These are phyloP conservation scores for Calonectria ilicicola DNA, from an alignment of 2,329 filamentous ascomycete genomes.

Conservation along the genomic window DNA sequence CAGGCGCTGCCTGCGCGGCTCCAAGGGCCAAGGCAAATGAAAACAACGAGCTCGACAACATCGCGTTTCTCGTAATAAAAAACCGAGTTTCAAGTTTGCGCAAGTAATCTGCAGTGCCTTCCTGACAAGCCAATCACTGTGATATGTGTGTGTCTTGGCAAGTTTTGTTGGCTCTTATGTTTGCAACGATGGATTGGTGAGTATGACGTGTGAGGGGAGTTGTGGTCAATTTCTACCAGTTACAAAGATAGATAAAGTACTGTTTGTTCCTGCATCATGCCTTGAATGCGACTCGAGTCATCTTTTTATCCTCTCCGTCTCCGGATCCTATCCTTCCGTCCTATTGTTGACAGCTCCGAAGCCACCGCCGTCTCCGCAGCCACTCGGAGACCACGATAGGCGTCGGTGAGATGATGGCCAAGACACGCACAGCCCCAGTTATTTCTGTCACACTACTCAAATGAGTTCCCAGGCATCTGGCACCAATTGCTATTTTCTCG, in stretches of 20 bases:
- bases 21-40: constrained; percentile 12
- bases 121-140: neutral
- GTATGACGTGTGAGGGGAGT: neutral
- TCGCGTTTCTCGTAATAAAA: neutral
- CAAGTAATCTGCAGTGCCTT: neutral
- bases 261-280: neutral
- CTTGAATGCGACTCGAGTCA: neutral
- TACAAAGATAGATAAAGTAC: neutral
- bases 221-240: neutral
- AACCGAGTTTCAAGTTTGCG: neutral
- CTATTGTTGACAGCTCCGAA: neutral
- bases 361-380: constrained; percentile 16
- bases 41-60: constrained; percentile 1
- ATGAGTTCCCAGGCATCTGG: neutral
- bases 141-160: neutral
- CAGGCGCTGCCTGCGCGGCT: constrained; percentile 9
- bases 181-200: neutral
- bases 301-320: constrained; percentile 20
- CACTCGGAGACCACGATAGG: neutral
- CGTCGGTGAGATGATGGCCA: neutral
- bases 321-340: neutral
- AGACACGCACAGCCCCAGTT: constrained; percentile 7
- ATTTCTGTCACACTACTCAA: constrained; percentile 9
- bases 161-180: neutral
- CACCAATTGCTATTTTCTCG: neutral